Evolutionary conservation across 2,329 filamentous ascomycete genomes (phyloP).

Genomic region (Trichoderma asperellum): DNA sequence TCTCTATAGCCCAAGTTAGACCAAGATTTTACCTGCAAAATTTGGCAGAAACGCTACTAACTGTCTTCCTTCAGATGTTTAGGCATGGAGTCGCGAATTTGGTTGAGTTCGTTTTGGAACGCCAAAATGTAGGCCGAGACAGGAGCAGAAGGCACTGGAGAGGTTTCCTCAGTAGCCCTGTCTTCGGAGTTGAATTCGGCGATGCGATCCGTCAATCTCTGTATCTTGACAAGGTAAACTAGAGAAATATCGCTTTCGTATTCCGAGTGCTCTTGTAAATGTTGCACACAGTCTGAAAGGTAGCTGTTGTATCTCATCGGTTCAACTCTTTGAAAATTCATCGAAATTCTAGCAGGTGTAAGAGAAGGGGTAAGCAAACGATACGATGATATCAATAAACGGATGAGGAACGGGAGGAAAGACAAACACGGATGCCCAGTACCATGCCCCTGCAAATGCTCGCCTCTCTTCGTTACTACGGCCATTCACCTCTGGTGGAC

Average conservation of each 20-base stretch:
- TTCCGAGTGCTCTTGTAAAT: slow-evolving; percentile 50
- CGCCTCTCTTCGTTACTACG: slow-evolving; percentile 58
- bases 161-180: slow-evolving; percentile 41
- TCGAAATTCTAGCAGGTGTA: slow-evolving; percentile 41
- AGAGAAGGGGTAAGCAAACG: not conserved
- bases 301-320: slow-evolving; percentile 57
- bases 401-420: not conserved
- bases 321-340: slow-evolving; percentile 51
- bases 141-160: slow-evolving; percentile 46
- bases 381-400: not conserved
- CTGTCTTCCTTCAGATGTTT: slow-evolving; percentile 44
- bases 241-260: slow-evolving; percentile 52
- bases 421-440: slow-evolving; percentile 56
- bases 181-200: slow-evolving; percentile 46
- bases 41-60: slow-evolving; percentile 38
- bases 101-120: slow-evolving; percentile 52
- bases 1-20: slow-evolving; percentile 36
- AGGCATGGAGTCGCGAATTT: slow-evolving; percentile 45
- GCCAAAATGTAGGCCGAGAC: slow-evolving; percentile 50
- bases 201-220: slow-evolving; percentile 57
- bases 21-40: not conserved
- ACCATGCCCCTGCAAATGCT: slow-evolving; percentile 58
- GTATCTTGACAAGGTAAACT: slow-evolving; percentile 52
- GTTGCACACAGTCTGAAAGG: slow-evolving; percentile 53
- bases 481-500: slow-evolving; percentile 43